These are phyloP conservation scores for Berkeleyomyces basicola DNA, from an alignment of 2,329 filamentous ascomycete genomes.

Conservation along the genomic window DNA sequence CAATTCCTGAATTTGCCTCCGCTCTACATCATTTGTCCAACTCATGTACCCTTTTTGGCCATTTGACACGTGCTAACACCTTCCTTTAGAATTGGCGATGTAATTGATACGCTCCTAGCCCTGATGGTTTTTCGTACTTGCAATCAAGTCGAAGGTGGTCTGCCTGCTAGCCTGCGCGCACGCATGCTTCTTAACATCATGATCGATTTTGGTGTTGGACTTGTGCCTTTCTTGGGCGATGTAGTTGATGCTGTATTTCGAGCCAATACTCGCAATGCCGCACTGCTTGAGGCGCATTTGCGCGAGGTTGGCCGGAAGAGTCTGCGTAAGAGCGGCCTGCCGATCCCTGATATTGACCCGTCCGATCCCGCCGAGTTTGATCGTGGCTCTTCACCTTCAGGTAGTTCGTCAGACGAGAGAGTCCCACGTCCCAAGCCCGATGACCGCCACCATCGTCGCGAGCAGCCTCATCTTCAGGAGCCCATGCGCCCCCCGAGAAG, in stretches of 20 bases:
- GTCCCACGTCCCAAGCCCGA: background rate
- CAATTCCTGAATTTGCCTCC: background rate
- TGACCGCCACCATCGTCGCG: background rate
- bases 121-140: slow-evolving; percentile 60
- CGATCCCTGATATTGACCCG: slow-evolving; percentile 32
- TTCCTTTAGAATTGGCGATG: slow-evolving; percentile 51
- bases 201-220: slow-evolving; percentile 55
- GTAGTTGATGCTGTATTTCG: slow-evolving; percentile 55
- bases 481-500: background rate
- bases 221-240: slow-evolving; percentile 64
- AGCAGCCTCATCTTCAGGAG: background rate
- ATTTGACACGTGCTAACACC: background rate
- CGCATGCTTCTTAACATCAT: slow-evolving; percentile 70
- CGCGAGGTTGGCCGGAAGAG: slow-evolving; percentile 49
- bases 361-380: slow-evolving; percentile 38
- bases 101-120: slow-evolving; percentile 55
- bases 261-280: slow-evolving; percentile 61
- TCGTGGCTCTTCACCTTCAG: slow-evolving; percentile 16
- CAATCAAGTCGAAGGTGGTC: slow-evolving; percentile 56
- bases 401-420: background rate
- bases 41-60: background rate
- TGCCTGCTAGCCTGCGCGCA: slow-evolving; percentile 42
- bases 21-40: background rate
- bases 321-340: slow-evolving; percentile 29
- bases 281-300: slow-evolving; percentile 50